Percentiles rank a stretch among this genome's conserved stretches.
phyloP scores from a whole-genome alignment of 441 rosid genomes.

The Corymbia citriodora region DNA sequence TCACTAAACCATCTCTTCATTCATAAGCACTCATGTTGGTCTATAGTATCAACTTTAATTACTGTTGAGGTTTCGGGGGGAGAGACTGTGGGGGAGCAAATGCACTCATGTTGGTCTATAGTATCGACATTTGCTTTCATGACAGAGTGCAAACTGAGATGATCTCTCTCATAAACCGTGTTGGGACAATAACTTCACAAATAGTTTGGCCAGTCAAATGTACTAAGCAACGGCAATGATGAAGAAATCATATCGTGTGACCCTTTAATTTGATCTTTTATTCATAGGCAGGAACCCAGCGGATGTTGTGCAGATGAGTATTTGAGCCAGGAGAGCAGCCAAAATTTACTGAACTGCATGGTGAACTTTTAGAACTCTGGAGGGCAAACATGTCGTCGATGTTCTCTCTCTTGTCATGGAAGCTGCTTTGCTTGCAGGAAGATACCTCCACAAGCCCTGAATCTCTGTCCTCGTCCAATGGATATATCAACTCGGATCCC shows the following conservation, averaged over 20 bases:
- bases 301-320: constrained; percentile 43
- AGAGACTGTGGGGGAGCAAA: neutral
- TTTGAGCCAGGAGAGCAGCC: constrained; percentile 81
- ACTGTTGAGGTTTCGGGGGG: neutral
- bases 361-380: constrained; percentile 32
- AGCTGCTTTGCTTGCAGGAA: constrained; percentile 84
- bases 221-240: neutral
- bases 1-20: neutral
- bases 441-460: constrained; percentile 59
- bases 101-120: neutral
- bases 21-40: neutral
- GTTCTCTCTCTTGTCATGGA: constrained; percentile 57
- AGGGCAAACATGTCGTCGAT: constrained; percentile 44
- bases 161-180: neutral
- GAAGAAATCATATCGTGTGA: neutral
- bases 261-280: neutral
- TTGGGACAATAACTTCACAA: neutral
- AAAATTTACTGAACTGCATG: constrained; percentile 60
- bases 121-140: neutral
- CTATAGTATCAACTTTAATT: neutral
- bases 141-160: neutral
- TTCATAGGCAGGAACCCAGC: neutral
- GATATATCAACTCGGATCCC: neutral
- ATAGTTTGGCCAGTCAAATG: neutral
- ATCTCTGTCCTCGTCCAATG: neutral